Base-by-base conservation (phyloP, 495 filamentous ascomycete genomes). In the Letharia columbiana region DNA sequence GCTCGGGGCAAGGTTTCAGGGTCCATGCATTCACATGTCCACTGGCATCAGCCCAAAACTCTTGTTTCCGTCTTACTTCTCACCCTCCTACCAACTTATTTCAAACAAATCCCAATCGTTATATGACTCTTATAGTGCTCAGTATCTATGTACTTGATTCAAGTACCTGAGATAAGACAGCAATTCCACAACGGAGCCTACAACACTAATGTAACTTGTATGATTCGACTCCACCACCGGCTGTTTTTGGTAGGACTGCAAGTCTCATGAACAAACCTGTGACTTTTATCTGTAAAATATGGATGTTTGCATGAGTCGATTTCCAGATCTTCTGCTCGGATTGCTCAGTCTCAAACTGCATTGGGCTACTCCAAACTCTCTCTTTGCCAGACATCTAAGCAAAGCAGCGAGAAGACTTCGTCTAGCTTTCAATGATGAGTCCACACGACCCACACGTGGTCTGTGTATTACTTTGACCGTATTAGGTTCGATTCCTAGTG, bases 1-100 rank as follows among this genome's bases (percentile, higher is more conserved):
- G 33, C 62, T 13, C 23, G 50, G 62, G 42, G 52, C 41, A 57
- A 57, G 23, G 42, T 47, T 60, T 58, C 54, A 60, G 63, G 54
- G 63, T 60, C 31, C 52, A 44, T 59, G 62, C 44, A 33, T 23
- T 23, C 39, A 58, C 44, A 20, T 31, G 7, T 17, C 49, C 31
- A 10, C 12, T 50, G n/a, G 2, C 47, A 9, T n/a, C 47, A 12
- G 8, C 42, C 52, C 39, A 20, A 41, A 58, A 63, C n/a, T 4
- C 20, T 42, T 3, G 13, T 15, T 9, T 28, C 41, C 10, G 15
- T 47, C 57, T 18, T 54, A 4, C 5, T 39, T 47, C 42, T 20
- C 18, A 20, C 18, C 11, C 23, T 54, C n/a, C 18, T 28, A 35
- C 18, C 1, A 0, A 49, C 20, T n/a, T n/a, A 4, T 4, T 7